Evolutionary conservation across 768 basidiomycete genomes (phyloP).

Genomic region (Panellus pusillus): DNA sequence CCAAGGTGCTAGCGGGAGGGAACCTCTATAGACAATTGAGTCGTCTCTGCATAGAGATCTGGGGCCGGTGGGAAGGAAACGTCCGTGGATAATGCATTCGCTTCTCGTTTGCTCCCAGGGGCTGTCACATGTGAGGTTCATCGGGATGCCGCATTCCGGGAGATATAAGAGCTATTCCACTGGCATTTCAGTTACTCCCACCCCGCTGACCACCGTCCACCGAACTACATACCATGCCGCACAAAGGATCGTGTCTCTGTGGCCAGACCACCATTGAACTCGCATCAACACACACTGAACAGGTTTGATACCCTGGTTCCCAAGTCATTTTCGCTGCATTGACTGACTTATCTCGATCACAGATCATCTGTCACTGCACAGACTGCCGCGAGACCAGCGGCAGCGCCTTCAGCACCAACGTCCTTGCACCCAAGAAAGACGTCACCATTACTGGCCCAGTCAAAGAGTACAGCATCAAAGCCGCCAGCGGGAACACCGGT

Average conservation of each 20-base stretch:
- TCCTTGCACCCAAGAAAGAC: slow-evolving; percentile 34
- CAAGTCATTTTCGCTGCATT: background rate
- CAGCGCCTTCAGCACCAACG: slow-evolving; percentile 40
- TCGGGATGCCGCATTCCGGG: no score
- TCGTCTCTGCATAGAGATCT: no score
- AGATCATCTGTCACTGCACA: slow-evolving; percentile 39
- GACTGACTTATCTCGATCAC: no score
- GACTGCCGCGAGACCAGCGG: slow-evolving; percentile 40
- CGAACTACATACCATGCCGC: slow-evolving; percentile 18
- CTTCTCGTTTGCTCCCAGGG: no score
- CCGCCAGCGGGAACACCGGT: slow-evolving; percentile 36
- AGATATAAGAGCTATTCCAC: no score
- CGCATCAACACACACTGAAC: slow-evolving; percentile 26
- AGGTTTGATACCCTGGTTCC: slow-evolving; percentile 22
- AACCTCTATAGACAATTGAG: no score
- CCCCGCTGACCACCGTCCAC: no score
- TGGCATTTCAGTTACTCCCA: no score
- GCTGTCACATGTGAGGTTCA: no score
- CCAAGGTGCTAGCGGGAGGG: no score
- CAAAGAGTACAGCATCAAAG: slow-evolving; percentile 31
- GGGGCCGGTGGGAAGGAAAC: no score
- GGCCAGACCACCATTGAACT: slow-evolving; percentile 32
- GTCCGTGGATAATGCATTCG: no score
- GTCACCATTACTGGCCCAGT: slow-evolving; percentile 34
- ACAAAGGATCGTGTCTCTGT: slow-evolving; percentile 34